Evolutionary conservation across 2,329 filamentous ascomycete genomes (phyloP).

Genomic region (Fusarium sp.): DNA sequence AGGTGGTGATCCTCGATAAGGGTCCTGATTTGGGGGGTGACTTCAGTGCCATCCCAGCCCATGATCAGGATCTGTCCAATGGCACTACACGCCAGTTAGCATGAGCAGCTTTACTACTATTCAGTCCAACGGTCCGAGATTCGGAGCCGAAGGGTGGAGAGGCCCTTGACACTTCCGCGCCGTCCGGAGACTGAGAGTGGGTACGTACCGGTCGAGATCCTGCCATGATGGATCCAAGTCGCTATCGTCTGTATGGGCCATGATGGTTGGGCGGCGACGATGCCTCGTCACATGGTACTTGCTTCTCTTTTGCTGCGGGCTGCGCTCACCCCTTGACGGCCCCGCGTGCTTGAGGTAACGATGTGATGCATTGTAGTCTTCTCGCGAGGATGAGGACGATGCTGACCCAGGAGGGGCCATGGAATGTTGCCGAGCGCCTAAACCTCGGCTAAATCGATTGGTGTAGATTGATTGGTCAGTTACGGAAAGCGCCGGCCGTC

Average conservation of each 20-base stretch:
- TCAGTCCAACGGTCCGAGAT: constrained; percentile 25
- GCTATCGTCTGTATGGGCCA: constrained; percentile 51
- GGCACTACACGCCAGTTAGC: constrained; percentile 63
- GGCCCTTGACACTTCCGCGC: constrained; percentile 16
- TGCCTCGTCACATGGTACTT: constrained; percentile 49
- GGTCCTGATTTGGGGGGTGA: constrained; percentile 85
- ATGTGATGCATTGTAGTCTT: constrained; percentile 49
- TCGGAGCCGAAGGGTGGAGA: constrained; percentile 44
- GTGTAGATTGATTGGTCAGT: constrained; percentile 41
- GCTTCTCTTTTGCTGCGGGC: constrained; percentile 35
- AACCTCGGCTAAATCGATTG: constrained; percentile 41
- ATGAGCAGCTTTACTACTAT: constrained; percentile 9
- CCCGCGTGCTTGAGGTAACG: constrained; percentile 51
- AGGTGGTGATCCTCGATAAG: constrained; percentile 89
- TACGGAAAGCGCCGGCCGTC: constrained; percentile 2
- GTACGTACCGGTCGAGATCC: constrained; percentile 79
- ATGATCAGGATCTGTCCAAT: constrained; percentile 86
- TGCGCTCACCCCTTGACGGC: constrained; percentile 39
- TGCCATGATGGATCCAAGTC: constrained; percentile 77
- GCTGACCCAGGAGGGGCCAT: constrained; percentile 47
- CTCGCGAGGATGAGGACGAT: constrained; percentile 43
- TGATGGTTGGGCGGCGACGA: constrained; percentile 55
- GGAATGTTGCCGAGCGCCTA: constrained; percentile 40
- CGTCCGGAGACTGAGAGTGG: constrained; percentile 24
- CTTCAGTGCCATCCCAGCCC: constrained; percentile 88